Percentiles rank a stretch among this genome's conserved stretches.
phyloP scores from a whole-genome alignment of 345 rosid genomes.

The Camelina sativa region DNA sequence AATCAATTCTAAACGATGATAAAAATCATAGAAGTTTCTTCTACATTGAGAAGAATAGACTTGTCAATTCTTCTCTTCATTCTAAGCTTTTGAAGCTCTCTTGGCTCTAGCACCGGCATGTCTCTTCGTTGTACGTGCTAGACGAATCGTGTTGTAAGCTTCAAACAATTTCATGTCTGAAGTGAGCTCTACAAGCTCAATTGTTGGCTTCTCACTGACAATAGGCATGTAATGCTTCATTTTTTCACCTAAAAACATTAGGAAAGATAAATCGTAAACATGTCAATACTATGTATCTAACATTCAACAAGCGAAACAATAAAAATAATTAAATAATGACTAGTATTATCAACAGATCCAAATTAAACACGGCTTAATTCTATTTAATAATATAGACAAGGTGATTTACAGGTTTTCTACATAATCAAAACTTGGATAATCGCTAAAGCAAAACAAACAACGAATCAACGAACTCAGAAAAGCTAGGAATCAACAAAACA shows the following conservation, averaged over 20 bases:
- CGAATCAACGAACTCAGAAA: too few relatives aligned
- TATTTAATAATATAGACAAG: too few relatives aligned
- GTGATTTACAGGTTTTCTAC: too few relatives aligned
- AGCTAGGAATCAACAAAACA: too few relatives aligned
- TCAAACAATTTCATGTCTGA: slow-evolving; percentile 71
- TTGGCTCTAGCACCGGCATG: slow-evolving; percentile 74
- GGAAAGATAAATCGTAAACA: too few relatives aligned
- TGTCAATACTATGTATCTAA: too few relatives aligned
- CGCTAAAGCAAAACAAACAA: too few relatives aligned
- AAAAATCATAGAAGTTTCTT: background rate
- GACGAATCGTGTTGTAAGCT: slow-evolving; percentile 71
- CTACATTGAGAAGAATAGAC: background rate
- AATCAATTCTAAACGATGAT: background rate
- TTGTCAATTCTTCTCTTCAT: slow-evolving; percentile 70
- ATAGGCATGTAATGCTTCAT: slow-evolving; percentile 61
- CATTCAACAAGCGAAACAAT: background rate
- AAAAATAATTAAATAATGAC: background rate
- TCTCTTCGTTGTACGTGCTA: slow-evolving; percentile 60
- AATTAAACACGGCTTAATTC: too few relatives aligned
- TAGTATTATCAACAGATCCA: too few relatives aligned
- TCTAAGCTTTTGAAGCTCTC: slow-evolving; percentile 88
- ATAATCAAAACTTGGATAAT: too few relatives aligned
- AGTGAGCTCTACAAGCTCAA: slow-evolving; percentile 76
- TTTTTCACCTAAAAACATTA: background rate
- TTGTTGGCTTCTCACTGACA: slow-evolving; percentile 57